Base-by-base conservation (phyloP, 495 filamentous ascomycete genomes). In the Acidiella bohemica region DNA sequence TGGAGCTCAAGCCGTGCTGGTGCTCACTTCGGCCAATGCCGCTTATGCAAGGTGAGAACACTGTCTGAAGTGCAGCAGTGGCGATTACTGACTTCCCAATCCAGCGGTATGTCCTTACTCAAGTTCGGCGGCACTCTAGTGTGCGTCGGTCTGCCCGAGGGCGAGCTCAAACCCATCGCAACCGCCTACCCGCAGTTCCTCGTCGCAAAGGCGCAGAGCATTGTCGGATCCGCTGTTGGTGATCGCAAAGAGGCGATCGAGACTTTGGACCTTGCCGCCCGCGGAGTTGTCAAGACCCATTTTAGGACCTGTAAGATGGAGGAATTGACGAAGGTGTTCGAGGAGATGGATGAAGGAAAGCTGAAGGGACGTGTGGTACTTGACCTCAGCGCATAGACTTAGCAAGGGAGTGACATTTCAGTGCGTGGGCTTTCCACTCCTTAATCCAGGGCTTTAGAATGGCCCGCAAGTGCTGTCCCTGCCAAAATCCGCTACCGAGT, bases 141-240 rank as follows among this genome's bases (percentile, higher is more conserved):
- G 4, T 81, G 77, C 47, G 73, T 84, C 12, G 80, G 80, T 0
- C 62, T 84, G 14, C 80, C 80, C 0, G 76, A 80, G 54, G 63
- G 74, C 39, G 67, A 72, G 1, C 63, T 64, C 2, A 53, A 69
- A 51, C 59, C 73, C 12, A 78, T 84, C 48, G 66, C 59, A 18
- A 68, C 62, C 10, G 71, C 74, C 3, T 64, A 58, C 33, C 75
- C 78, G 10, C 50, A 53, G 1, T 26, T 45, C 1, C 53, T 84
- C 33, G 57, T 82, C 20, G 53, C 51, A 28, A 65, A 67, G 51
- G 68, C 74, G 33, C 53, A 63, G 20, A 67, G 58, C 19, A 73
- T 84, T 54, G 65, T 73, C 0, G 76, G 75, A 1, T 68, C 65
- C 11, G 73, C 73, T 11, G 78, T 82, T 5, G 78, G 80, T 0